A percentile compares a stretch with the other conserved stretches of the same genome.
phyloP scores from a whole-genome alignment of 2,329 filamentous ascomycete genomes.

The Periconia digitata region DNA sequence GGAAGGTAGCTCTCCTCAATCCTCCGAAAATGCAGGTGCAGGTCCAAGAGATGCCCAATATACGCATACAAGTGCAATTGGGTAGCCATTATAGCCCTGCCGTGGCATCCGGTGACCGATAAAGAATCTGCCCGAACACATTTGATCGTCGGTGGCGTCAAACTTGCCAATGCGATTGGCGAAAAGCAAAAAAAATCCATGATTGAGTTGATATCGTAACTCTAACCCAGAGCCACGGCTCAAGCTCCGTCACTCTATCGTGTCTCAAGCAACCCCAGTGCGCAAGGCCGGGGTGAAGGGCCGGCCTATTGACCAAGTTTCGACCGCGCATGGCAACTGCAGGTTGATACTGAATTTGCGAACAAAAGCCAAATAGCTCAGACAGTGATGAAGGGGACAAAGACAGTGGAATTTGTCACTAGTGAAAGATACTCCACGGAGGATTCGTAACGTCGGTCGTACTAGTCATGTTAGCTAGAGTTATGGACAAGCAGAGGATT shows the following conservation, averaged over 20 bases:
- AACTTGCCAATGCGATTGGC: neutral
- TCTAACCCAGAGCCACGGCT: no score
- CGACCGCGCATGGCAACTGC: no score
- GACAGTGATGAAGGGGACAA: neutral
- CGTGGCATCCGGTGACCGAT: neutral
- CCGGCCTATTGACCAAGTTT: no score
- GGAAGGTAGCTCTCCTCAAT: no score
- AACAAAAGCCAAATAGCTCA: neutral
- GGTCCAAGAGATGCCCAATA: no score
- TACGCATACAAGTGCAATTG: neutral
- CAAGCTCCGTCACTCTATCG: no score
- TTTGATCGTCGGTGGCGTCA: neutral
- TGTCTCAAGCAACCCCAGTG: no score
- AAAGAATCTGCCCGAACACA: neutral
- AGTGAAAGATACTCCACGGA: neutral
- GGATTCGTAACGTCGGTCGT: neutral
- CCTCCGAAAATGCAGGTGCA: no score
- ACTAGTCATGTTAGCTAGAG: no score
- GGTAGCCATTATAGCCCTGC: neutral
- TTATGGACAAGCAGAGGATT: neutral
- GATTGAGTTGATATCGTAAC: no score
- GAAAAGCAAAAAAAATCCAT: no score
- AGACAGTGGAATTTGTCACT: neutral
- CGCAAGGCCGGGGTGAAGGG: no score
- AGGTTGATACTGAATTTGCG: neutral